Evolutionary conservation across 148 eudicot genomes (phyloP).

Genomic region (Vaccinium myrtillus): DNA sequence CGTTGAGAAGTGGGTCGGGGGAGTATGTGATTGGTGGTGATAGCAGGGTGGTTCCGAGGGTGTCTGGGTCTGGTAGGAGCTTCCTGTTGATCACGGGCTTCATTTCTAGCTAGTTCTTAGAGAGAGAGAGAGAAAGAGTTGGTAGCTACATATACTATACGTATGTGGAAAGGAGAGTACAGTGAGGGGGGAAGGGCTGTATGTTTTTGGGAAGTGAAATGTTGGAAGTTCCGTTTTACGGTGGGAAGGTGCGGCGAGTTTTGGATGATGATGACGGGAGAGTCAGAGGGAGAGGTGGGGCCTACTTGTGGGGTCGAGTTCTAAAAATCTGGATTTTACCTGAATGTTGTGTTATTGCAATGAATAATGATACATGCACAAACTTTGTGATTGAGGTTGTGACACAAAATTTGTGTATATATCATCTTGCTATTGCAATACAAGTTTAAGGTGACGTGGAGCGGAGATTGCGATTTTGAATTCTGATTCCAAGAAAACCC

Average conservation of each 20-base stretch:
- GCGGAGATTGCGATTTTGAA: no score
- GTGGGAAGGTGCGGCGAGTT: background rate
- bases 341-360: background rate
- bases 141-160: background rate
- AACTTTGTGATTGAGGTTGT: no score
- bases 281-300: background rate
- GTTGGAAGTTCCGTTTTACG: background rate
- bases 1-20: constrained; percentile 10
- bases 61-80: constrained; percentile 16
- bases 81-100: constrained; percentile 8
- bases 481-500: no score
- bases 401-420: no score
- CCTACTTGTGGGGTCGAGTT: background rate
- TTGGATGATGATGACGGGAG: background rate
- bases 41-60: background rate
- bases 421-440: no score
- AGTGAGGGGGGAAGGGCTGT: background rate
- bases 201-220: background rate
- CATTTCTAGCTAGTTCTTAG: background rate
- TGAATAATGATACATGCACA: no score
- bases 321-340: background rate
- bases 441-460: no score
- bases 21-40: constrained; percentile 5
- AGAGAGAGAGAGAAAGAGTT: background rate
- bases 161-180: no score